Evolutionary conservation across 2,329 filamentous ascomycete genomes (phyloP).

Genomic region (Xylaria sp.): DNA sequence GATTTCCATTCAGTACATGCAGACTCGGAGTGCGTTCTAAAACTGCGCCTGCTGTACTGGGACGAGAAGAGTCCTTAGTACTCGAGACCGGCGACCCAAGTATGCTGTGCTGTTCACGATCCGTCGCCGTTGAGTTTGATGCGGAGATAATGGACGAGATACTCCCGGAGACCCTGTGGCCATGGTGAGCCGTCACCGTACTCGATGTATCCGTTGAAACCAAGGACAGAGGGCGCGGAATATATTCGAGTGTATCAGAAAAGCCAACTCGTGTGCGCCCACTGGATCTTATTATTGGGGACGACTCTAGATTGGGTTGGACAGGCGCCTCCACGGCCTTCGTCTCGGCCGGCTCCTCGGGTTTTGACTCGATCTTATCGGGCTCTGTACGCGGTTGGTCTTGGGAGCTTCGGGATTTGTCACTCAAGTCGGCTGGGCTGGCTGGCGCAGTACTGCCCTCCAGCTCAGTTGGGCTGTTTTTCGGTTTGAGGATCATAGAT

Average conservation of each 20-base stretch:
- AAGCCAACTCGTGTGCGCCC: conserved; percentile 75
- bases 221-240: conserved; percentile 78
- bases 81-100: conserved; percentile 45
- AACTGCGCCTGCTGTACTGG: conserved; percentile 73
- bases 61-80: conserved; percentile 55
- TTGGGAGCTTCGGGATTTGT: conserved; percentile 32
- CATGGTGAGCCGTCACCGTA: conserved; percentile 68
- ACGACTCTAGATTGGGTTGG: conserved; percentile 31
- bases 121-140: conserved; percentile 48
- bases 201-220: conserved; percentile 84
- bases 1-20: conserved; percentile 36
- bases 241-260: conserved; percentile 81
- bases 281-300: conserved; percentile 36
- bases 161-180: conserved; percentile 77
- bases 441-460: conserved; percentile 65
- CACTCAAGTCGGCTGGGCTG: conserved; percentile 57
- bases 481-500: conserved; percentile 66
- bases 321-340: conserved; percentile 30
- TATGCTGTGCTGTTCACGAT: conserved; percentile 43
- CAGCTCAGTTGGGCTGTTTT: conserved; percentile 50
- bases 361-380: conserved; percentile 20
- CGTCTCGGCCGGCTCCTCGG: conserved; percentile 33
- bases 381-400: conserved; percentile 15
- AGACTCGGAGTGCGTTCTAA: conserved; percentile 55
- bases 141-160: conserved; percentile 75